phyloP scores from a whole-genome alignment of 306 rosid species.

The Oemleria cerasiformis region DNA sequence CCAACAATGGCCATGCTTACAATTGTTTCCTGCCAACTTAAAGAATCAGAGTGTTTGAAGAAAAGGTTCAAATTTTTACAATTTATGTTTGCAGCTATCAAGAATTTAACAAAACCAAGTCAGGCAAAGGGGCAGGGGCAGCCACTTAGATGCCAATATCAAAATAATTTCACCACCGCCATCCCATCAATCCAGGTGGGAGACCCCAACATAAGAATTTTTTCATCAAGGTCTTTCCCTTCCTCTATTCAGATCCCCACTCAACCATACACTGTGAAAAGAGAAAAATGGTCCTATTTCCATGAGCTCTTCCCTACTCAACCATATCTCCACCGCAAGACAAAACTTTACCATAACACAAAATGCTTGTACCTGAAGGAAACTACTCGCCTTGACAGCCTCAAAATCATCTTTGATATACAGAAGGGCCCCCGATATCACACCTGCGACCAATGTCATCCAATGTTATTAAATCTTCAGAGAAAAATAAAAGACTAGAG shows the following conservation, averaged over 20 bases:
- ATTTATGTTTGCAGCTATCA: background rate
- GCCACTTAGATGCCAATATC: too few species aligned
- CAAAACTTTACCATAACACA: background rate
- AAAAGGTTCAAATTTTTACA: background rate
- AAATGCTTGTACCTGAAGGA: constrained; percentile 43
- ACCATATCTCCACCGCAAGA: background rate
- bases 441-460: constrained; percentile 37
- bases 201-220: constrained; percentile 6
- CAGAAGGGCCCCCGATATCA: constrained; percentile 55
- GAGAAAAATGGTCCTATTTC: background rate
- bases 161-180: background rate
- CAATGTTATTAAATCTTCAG: background rate
- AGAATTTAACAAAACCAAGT: background rate
- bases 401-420: constrained; percentile 61
- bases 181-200: background rate
- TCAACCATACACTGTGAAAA: background rate
- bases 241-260: constrained; percentile 4
- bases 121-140: background rate
- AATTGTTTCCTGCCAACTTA: constrained; percentile 64
- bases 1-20: constrained; percentile 94
- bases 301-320: background rate
- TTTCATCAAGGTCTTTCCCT: background rate
- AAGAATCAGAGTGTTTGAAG: constrained; percentile 8
- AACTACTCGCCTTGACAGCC: constrained; percentile 43
- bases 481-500: background rate